Evolutionary conservation across 1,284 basidiomycete genomes (phyloP), one percentile per base, ranked within the genome.

Genomic region (Inonotus hispidus): DNA sequence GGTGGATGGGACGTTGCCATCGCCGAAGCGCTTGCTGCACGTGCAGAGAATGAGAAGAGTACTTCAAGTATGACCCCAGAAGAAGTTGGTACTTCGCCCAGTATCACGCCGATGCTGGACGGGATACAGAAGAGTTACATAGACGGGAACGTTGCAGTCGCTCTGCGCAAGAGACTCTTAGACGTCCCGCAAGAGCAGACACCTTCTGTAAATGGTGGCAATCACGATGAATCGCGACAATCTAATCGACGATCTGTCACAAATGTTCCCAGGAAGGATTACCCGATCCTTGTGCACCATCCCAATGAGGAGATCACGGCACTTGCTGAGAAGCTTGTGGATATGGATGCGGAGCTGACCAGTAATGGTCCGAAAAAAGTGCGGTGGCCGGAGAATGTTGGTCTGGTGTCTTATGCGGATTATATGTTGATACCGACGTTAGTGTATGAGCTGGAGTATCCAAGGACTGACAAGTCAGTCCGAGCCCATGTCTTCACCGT

Each of bases 381-480:
- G 46, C 82, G 81, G 27, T 99, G 92, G 86, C 96, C 96, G 0
- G 77, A 87, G 54, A 98, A 96, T 71, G 82, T 98, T 65, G 89
- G 87, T 0, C 83, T 86, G 68, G 83, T 80, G 69, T 92, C 95
- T 74, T 99, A 97, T 71, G 82, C 84, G 52, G 84, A 92, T 59
- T 99, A 96, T 73, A 85, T 93, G 73, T 76, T 96, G 55, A 88
- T 95, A 52, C 96, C 97, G 10, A 93, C 94, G 0, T 80, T 99
- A 53, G 94, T 98, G 4, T 99, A 99, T 71, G 93, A 98, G 71
- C 80, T 99, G 55, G 95, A 97, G 72, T 99, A 97, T 72, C 96
- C 96, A 4, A 78, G 95, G 46, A 97, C 94, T 1, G 84, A 91
- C 27, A 77, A 79, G 90, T 92, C 68, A 37, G 7, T 39, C 54